Base-by-base conservation (phyloP, 164 flowering plant genomes). In the Magnolia kwangsiensis region DNA sequence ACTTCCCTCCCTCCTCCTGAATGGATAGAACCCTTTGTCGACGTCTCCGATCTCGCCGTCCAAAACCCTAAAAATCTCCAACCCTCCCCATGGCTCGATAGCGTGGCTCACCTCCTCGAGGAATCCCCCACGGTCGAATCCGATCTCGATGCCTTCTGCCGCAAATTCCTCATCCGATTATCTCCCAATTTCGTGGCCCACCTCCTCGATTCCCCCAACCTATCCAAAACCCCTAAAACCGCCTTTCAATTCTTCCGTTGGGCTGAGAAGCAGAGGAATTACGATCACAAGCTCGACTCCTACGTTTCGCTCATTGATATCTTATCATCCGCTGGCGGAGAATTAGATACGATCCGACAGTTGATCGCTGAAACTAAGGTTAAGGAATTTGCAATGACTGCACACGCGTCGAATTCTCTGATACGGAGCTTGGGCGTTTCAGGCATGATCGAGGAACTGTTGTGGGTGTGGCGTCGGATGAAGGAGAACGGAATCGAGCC, bases 391-490 rank as follows among this genome's bases (percentile, higher is more conserved):
- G 51, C 81, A 9, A 83, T 92, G 87, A 86, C 85, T 18, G 74
- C 81, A 11, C 75, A 80, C 0, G 82, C 86, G 0, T 88, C 87
- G 0, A 92, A 94, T 88, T 81, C 86, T 71, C 82, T 94, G 88
- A 87, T 93, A 73, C 91, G 83, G 83, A 87, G 90, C 78, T 89
- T 90, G 83, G 98, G 98, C 29, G 80, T 75, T 74, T 71, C 85
- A 55, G 97, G 96, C 37, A 85, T 94, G 96, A 96, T 96, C 27
- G 98, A 94, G 85, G 98, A 96, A 76, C 78, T 96, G 85, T 84
- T 96, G 79, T 96, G 94, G 97, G 91, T 92, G 20, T 96, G 98
- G 98, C 80, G 89, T 2, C 31, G 78, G 67, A 94, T 93, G 98
- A 96, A 94, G 69, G 98, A 92, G 69, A 87, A 79, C 77, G 94